Evolutionary conservation across 148 eudicot genomes (phyloP).

Genomic region (Hydrangea macrophylla): DNA sequence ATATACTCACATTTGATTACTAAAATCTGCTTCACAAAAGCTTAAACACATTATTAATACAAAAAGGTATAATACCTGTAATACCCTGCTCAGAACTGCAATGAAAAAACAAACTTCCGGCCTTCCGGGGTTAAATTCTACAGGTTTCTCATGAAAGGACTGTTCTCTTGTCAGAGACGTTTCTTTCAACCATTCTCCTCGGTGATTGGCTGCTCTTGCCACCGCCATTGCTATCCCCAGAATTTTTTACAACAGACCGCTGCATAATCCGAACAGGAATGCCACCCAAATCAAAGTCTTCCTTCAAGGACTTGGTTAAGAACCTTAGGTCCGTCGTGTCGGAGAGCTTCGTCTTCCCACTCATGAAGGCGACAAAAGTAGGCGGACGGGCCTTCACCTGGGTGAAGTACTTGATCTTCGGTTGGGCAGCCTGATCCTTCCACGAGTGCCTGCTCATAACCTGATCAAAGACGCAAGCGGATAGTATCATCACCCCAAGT

Average conservation of each 20-base stretch:
- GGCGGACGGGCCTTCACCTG: conserved; percentile 99
- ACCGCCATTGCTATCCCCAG: conserved; percentile 17
- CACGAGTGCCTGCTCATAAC: conserved; percentile 99
- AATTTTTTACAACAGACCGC: conserved; percentile 39
- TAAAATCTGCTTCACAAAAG: background rate
- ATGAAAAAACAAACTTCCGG: background rate
- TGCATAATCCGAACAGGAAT: conserved; percentile 86
- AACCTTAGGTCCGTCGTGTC: conserved; percentile 87
- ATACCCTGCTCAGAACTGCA: background rate
- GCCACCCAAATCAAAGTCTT: conserved; percentile 91
- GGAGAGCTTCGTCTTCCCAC: conserved; percentile 64
- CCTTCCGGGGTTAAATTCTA: background rate
- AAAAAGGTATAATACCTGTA: background rate
- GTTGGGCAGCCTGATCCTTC: conserved; percentile 83
- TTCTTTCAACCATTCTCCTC: conserved; percentile 32
- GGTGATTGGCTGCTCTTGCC: conserved; percentile 26
- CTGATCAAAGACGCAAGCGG: conserved; percentile 33
- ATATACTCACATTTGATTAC: too few species aligned
- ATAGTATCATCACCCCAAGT: background rate
- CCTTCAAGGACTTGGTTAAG: conserved; percentile 77
- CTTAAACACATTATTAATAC: background rate
- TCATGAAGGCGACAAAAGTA: conserved; percentile 87
- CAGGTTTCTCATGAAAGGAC: conserved; percentile 3
- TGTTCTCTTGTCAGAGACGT: conserved; percentile 60
- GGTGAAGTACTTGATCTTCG: conserved; percentile 90